A percentile compares a stretch with the other conserved stretches of the same genome.
These are phyloP conservation scores for Plasmodium gonderi DNA, from an alignment of 169 alveolate genomes.

Conservation along the genomic window DNA sequence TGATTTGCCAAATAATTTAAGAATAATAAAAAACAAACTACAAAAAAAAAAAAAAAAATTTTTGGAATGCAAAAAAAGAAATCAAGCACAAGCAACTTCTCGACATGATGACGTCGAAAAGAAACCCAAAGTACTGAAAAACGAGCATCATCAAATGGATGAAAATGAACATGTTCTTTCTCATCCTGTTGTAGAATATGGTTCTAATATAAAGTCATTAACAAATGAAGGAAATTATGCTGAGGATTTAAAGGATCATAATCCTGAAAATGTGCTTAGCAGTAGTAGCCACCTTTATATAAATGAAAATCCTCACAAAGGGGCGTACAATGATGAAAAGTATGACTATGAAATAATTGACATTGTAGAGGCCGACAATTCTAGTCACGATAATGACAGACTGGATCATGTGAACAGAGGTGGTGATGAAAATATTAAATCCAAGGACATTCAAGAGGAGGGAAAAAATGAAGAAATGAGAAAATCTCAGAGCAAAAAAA, in stretches of 20 bases:
- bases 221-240: background rate
- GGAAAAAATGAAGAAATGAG: too few relatives aligned
- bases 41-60: constrained; percentile 49
- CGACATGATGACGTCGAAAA: background rate
- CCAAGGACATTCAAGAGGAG: background rate
- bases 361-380: background rate
- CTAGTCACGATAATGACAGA: background rate
- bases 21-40: constrained; percentile 26
- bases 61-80: constrained; percentile 26
- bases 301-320: background rate
- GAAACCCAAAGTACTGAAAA: constrained; percentile 13
- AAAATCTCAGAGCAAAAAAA: background rate
- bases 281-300: background rate
- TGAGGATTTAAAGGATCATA: background rate
- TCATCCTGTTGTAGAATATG: background rate
- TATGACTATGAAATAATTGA: background rate
- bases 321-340: background rate
- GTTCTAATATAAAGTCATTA: background rate
- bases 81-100: background rate
- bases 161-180: background rate
- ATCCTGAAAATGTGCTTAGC: background rate
- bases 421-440: too few relatives aligned
- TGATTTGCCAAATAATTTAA: constrained; percentile 76
- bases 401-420: background rate
- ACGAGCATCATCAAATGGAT: background rate